phyloP scores from a whole-genome alignment of 2,329 filamentous ascomycete species.

The Cytospora leucostoma region DNA sequence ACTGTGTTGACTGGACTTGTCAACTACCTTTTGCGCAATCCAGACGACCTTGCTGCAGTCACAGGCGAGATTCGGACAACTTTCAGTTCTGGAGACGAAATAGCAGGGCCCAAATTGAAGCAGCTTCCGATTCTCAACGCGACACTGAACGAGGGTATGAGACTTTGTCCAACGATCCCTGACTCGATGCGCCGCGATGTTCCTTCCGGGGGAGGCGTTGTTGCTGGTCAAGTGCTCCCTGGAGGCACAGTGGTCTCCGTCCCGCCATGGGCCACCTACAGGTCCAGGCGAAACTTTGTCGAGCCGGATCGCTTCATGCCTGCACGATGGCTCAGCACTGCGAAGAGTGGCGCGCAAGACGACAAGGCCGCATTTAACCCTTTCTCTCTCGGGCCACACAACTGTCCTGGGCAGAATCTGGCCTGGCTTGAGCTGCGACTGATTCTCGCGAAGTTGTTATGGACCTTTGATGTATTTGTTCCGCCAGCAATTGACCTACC shows the following conservation, averaged over 20 bases:
- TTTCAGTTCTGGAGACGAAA: constrained; percentile 6
- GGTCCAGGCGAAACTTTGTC: constrained; percentile 14
- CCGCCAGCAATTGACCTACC: constrained; percentile 5
- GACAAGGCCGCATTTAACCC: constrained; percentile 10
- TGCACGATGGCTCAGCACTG: constrained; percentile 9
- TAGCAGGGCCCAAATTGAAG: constrained; percentile 5
- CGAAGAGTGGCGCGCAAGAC: constrained; percentile 1
- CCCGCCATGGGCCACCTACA: constrained; percentile 14
- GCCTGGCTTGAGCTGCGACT: constrained; percentile 16
- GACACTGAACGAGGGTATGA: constrained; percentile 12
- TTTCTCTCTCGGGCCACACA: constrained; percentile 17
- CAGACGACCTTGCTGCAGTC: constrained; percentile 12
- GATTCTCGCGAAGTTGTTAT: constrained; percentile 13
- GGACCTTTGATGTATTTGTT: constrained; percentile 11
- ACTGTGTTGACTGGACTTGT: constrained; percentile 15
- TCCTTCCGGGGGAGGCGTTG: constrained; percentile 4
- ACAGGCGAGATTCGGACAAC: constrained; percentile 10
- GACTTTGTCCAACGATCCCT: constrained; percentile 17
- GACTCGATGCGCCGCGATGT: constrained; percentile 16
- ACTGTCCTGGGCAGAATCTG: constrained; percentile 16
- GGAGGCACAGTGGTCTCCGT: constrained; percentile 9
- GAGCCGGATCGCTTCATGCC: constrained; percentile 17
- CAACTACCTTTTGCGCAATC: constrained; percentile 13
- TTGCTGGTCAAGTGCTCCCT: constrained; percentile 13
- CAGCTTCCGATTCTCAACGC: constrained; percentile 16